Conservation (phyloP, 1,284 basidiomycete species). For the Leccinum angustisporum region DNA sequence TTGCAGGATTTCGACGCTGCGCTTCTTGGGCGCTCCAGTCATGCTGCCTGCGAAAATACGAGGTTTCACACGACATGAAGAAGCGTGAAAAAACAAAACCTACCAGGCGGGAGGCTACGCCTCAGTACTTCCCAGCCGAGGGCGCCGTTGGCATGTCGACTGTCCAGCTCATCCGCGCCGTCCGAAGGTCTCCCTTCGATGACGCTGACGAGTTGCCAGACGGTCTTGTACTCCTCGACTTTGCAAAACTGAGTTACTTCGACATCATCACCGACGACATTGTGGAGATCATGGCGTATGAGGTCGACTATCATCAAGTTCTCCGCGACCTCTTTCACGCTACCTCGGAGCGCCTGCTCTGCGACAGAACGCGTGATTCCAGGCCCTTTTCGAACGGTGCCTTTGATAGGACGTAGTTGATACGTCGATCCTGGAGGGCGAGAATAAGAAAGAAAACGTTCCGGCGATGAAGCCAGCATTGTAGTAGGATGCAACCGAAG, state of each 20-base stretch:
- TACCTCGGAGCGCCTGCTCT: slow-evolving; percentile 65
- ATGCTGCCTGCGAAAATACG: slow-evolving; percentile 72
- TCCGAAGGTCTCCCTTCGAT: slow-evolving; percentile 66
- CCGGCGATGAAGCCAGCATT: slow-evolving; percentile 83
- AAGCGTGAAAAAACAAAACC: slow-evolving; percentile 20
- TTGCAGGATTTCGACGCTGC: slow-evolving; percentile 89
- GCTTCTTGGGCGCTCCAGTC: slow-evolving; percentile 97
- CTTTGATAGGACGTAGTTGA: slow-evolving; percentile 96
- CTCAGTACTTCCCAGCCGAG: slow-evolving; percentile 79
- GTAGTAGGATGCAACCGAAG: slow-evolving; percentile 69
- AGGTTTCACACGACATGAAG: slow-evolving; percentile 4
- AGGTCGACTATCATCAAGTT: slow-evolving; percentile 99
- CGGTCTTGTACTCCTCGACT: slow-evolving; percentile 92
- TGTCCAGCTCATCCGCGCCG: slow-evolving; percentile 32
- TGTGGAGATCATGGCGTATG: slow-evolving; percentile 88
- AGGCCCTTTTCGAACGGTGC: slow-evolving; percentile 74
- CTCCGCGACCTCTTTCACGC: slow-evolving; percentile 92
- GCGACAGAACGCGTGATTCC: slow-evolving; percentile 63
- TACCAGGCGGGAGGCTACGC: slow-evolving; percentile 85
- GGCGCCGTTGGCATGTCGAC: slow-evolving; percentile 38
- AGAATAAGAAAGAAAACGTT: slow-evolving; percentile 89
- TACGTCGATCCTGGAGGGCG: slow-evolving; percentile 61
- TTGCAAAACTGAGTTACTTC: slow-evolving; percentile 83
- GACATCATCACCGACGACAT: slow-evolving; percentile 76
- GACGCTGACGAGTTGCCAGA: slow-evolving; percentile 96